Base-by-base conservation (phyloP, 495 filamentous ascomycete genomes). In the Tuber magnatum region DNA sequence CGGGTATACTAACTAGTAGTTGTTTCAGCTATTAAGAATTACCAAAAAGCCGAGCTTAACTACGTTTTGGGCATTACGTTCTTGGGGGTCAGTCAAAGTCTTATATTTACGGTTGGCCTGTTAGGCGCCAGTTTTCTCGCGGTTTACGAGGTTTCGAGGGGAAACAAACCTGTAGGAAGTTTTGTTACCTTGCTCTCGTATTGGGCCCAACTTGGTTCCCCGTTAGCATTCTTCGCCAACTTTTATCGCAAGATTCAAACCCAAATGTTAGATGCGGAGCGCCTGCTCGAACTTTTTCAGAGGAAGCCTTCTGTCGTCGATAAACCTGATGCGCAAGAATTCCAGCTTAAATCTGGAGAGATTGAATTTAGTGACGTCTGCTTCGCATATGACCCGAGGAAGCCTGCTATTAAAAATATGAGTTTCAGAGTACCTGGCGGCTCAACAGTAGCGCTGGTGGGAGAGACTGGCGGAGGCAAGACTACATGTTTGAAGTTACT, bases 401-500 rank as follows among this genome's bases (percentile, higher is more conserved):
- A 91, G 82, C 84, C 86, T 14, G 89, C 89, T 32, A 85, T 93
- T 81, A 90, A 91, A 76, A 82, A 88, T 68, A 85, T 94, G 75
- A 89, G 85, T 79, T 90, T 94, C 78, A 84, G 81, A 65, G 88
- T 86, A 69, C 83, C 84, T 10, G 83, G 87, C 2, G 92, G 92
- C 24, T 86, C 87, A 73, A 93, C 90, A 12, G 86, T 92, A 20
- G 92, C 92, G 12, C 86, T 94, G 28, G 92, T 94, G n/a, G 92
- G 92, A 3, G 87, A 89, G 76, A 92, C 91, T 4, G 92, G 92
- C 35, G 88, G 88, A 39, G 92, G 92, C 32, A 95, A 94, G 80
- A 91, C 91, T 4, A 92, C 91, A 3, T 89, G 92, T 56, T 84
- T 93, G 68, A 91, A 92, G 77, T 86, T 94, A 10, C 86, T 94